Evolutionary conservation across 2,329 filamentous ascomycete genomes (phyloP).

Genomic region (Blastomyces silverae): DNA sequence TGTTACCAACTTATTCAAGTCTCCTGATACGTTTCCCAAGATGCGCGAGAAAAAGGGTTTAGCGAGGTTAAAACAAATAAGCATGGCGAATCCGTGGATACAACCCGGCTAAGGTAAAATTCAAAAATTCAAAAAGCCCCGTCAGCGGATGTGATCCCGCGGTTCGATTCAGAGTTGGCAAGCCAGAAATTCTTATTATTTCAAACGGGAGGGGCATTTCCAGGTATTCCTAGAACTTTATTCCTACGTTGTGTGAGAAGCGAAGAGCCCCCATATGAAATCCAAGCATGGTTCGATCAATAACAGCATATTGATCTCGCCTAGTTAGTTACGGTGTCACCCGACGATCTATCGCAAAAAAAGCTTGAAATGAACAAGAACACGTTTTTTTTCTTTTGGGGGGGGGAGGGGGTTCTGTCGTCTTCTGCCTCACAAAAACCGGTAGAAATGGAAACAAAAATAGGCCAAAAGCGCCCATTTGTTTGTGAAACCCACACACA

Average conservation of each 20-base stretch:
- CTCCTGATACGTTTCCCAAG: background rate
- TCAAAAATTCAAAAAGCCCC: background rate
- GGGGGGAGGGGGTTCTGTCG: too few species aligned
- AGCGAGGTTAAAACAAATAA: background rate
- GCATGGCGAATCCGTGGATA: background rate
- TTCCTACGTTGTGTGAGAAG: too few species aligned
- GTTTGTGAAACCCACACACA: background rate
- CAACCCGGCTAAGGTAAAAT: background rate
- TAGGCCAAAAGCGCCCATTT: too few species aligned
- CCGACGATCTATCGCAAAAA: background rate
- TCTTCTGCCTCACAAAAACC: background rate
- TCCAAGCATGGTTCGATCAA: too few species aligned
- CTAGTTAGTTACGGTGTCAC: background rate
- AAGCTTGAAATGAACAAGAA: background rate
- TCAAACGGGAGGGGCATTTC: background rate
- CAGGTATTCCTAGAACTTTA: too few species aligned
- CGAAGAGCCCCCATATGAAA: too few species aligned
- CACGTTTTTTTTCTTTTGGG: too few species aligned
- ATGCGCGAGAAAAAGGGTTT: too few species aligned
- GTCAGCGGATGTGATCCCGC: background rate
- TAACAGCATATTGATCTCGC: too few species aligned
- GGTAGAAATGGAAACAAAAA: too few species aligned
- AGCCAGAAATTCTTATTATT: background rate
- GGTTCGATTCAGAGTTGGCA: conserved; percentile 1
- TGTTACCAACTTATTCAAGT: background rate